A percentile compares a stretch with the other conserved stretches of the same genome.
These are phyloP conservation scores for Piper longum DNA, from an alignment of 164 flowering plant species.

Conservation along the genomic window DNA sequence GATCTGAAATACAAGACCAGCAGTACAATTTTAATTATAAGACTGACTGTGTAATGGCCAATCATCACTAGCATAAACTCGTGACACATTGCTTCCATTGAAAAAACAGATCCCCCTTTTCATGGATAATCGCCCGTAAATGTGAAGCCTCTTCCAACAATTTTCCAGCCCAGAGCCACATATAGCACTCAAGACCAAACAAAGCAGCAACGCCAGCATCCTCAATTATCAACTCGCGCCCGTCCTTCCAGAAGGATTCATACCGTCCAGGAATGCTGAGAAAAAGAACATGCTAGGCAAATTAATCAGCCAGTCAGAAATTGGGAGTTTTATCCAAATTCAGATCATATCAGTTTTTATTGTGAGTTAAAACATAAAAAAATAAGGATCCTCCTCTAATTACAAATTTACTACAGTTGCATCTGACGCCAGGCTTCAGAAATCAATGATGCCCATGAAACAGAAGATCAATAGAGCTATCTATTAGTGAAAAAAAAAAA, in stretches of 20 bases:
- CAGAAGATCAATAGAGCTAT: too few species aligned
- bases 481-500: too few species aligned
- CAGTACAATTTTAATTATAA: too few species aligned
- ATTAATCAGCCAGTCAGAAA: too few species aligned
- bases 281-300: neutral
- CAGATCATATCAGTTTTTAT: too few species aligned
- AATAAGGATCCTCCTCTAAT: too few species aligned
- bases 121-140: constrained; percentile 12
- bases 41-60: neutral
- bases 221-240: constrained; percentile 15
- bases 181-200: constrained; percentile 12
- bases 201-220: constrained; percentile 15
- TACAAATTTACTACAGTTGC: too few species aligned
- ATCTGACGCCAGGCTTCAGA: too few species aligned
- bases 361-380: too few species aligned
- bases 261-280: constrained; percentile 12
- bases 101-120: neutral
- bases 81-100: neutral
- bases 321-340: too few species aligned
- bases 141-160: constrained; percentile 15
- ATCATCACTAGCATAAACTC: neutral
- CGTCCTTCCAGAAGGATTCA: constrained; percentile 14
- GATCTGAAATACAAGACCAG: too few species aligned
- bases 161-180: constrained; percentile 13
- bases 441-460: too few species aligned